Percentiles rank a stretch among this genome's conserved stretches.
These are phyloP conservation scores for Magnaporthales sp. DNA, from an alignment of 2,329 filamentous ascomycete genomes.

Conservation along the genomic window DNA sequence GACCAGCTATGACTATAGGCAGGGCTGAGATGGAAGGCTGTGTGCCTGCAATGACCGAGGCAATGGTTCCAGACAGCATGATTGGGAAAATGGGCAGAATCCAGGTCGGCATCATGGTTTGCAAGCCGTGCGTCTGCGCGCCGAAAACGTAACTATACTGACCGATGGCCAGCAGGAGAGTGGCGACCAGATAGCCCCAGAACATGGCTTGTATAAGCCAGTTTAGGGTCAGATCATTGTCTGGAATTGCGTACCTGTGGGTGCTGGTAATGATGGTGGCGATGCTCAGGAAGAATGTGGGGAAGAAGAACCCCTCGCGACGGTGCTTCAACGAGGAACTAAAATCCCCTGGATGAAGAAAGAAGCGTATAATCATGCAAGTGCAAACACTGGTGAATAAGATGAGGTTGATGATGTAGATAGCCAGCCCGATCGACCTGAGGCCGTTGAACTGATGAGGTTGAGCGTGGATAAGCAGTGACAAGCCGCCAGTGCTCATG, in stretches of 20 bases:
- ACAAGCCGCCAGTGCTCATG: slow-evolving; percentile 22
- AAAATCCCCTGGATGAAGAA: slow-evolving; percentile 31
- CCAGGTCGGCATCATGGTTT: slow-evolving; percentile 53
- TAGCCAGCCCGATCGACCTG: slow-evolving; percentile 37
- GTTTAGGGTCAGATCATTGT: background rate
- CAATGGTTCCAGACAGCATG: slow-evolving; percentile 55
- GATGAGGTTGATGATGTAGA: slow-evolving; percentile 41
- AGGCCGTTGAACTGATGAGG: slow-evolving; percentile 35
- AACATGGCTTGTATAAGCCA: slow-evolving; percentile 42
- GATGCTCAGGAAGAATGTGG: slow-evolving; percentile 52
- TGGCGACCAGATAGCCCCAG: slow-evolving; percentile 50
- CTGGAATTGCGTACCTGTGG: slow-evolving; percentile 28
- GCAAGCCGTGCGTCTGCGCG: slow-evolving; percentile 25
- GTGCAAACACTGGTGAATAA: slow-evolving; percentile 17
- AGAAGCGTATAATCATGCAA: slow-evolving; percentile 31
- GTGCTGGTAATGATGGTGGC: slow-evolving; percentile 50
- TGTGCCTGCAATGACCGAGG: slow-evolving; percentile 37
- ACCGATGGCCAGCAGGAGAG: slow-evolving; percentile 41
- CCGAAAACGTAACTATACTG: slow-evolving; percentile 53
- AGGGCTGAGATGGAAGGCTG: slow-evolving; percentile 39
- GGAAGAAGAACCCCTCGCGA: slow-evolving; percentile 49
- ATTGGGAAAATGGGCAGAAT: slow-evolving; percentile 54
- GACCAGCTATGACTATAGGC: slow-evolving; percentile 45
- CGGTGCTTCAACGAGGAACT: slow-evolving; percentile 36
- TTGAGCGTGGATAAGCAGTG: slow-evolving; percentile 17